phyloP scores from a whole-genome alignment of 2,329 filamentous ascomycete genomes.

The Arthrobotrys iridis region DNA sequence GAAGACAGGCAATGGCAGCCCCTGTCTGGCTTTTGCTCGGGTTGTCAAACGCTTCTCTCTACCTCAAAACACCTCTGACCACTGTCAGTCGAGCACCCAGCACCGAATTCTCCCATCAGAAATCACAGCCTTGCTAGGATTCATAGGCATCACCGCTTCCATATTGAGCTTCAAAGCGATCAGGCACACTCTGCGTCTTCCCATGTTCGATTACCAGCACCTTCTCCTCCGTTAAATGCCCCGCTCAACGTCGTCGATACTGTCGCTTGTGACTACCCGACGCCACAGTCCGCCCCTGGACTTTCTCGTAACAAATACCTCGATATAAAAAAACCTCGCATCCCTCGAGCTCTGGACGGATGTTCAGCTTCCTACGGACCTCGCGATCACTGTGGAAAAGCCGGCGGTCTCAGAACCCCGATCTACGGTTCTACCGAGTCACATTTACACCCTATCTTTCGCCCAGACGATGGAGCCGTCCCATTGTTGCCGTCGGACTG shows the following conservation, averaged over 20 bases:
- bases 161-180: neutral
- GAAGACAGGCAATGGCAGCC: constrained; percentile 4
- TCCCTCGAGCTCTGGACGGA: constrained; percentile 29
- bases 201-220: constrained; percentile 17
- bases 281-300: constrained; percentile 28
- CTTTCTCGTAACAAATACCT: constrained; percentile 5
- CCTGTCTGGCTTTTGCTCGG: neutral
- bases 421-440: constrained; percentile 39
- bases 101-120: neutral
- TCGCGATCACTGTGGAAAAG: constrained; percentile 51
- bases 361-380: constrained; percentile 53
- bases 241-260: constrained; percentile 19
- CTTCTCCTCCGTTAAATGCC: constrained; percentile 28
- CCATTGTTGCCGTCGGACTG: constrained; percentile 31
- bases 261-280: neutral
- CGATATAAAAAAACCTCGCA: constrained; percentile 5
- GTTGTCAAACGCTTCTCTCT: constrained; percentile 41
- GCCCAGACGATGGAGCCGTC: constrained; percentile 25
- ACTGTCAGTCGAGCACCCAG: constrained; percentile 10
- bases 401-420: constrained; percentile 33
- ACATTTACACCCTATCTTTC: constrained; percentile 29
- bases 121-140: neutral
- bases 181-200: neutral
- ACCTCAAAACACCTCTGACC: constrained; percentile 29
- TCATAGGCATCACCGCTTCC: neutral